Evolutionary conservation across 495 filamentous ascomycete genomes (phyloP), one percentile per base, ranked within the genome.

Genomic region (Venustampulla echinocandica): DNA sequence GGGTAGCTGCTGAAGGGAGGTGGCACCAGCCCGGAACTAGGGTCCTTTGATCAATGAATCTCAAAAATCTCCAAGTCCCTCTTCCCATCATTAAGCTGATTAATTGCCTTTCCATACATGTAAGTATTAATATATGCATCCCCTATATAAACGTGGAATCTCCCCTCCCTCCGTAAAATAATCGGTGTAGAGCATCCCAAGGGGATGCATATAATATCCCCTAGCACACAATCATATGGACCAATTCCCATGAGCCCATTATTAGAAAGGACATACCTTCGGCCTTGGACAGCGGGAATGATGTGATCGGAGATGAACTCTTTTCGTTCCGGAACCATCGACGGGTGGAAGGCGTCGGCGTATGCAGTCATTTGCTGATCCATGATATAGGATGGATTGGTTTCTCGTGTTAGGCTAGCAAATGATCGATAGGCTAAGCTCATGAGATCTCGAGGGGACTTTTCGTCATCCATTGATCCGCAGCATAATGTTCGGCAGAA

Each of bases 121-220:
- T 54, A 61, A 20, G 50, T 46, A 47, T 61, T 33, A 19, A 61
- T 37, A 41, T 61, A 61, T 18, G 55, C 49, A 59, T 61, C 59
- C 10, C 59, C 56, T 14, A 61, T 49, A 44, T 51, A 59, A 13
- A 44, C 17, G 47, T 56, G 57, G 35, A 55, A 53, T 1, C 41
- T 46, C 6, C 55, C 53, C 27, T 55, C 37, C 13, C 22, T 39
- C 1, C 61, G 50, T 3, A 63, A 44, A 14, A 61, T 23, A 38
- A 63, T 42, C 2, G 61, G 61, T 11, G 61, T 63, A 28, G 34
- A 44, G 49, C 61, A 63, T 24, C 61, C 61, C 17, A 61, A 40
- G 13, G 61, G 58, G 15, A 63, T 51, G 15, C 55, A 49, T 18
- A 61, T 42, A 11, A 58, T 38, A 50, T 63, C 61, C 2, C 43